phyloP scores from a whole-genome alignment of 306 rosid genomes.

The Pyrus pyrifolia region DNA sequence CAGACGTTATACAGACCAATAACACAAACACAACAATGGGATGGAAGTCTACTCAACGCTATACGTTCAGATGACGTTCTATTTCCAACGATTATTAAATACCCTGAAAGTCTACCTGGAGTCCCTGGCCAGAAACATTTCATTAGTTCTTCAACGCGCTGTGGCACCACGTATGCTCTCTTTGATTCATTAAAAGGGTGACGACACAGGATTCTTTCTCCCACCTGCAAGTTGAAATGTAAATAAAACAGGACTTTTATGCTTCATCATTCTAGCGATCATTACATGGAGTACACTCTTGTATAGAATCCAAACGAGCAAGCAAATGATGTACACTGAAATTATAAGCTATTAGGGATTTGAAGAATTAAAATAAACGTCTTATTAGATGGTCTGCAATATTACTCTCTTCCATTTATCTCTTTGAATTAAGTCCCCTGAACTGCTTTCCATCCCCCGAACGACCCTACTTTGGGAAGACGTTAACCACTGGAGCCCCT shows the following conservation, averaged over 20 bases:
- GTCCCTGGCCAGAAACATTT: slow-evolving; percentile 84
- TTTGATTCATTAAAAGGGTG: slow-evolving; percentile 98
- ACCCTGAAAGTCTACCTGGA: slow-evolving; percentile 43
- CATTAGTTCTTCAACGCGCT: slow-evolving; percentile 82
- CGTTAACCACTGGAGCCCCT: neutral
- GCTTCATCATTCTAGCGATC: neutral
- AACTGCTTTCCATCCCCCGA: neutral
- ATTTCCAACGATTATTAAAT: neutral
- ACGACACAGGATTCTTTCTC: slow-evolving; percentile 87
- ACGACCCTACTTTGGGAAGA: too few species aligned
- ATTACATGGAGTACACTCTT: neutral
- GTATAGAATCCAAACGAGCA: neutral
- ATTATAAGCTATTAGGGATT: neutral
- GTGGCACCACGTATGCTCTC: slow-evolving; percentile 98
- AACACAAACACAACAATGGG: neutral
- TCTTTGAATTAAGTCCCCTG: neutral
- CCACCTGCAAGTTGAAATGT: slow-evolving; percentile 50
- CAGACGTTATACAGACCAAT: slow-evolving; percentile 7
- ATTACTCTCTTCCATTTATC: neutral
- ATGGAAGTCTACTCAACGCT: neutral
- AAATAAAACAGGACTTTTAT: slow-evolving; percentile 1
- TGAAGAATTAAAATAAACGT: neutral
- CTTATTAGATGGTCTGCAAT: neutral
- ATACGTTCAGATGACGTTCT: neutral
- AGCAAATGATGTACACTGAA: neutral